Evolutionary conservation across 2,329 filamentous ascomycete species (phyloP).

Genomic region (Amauroascus verrucosus): DNA sequence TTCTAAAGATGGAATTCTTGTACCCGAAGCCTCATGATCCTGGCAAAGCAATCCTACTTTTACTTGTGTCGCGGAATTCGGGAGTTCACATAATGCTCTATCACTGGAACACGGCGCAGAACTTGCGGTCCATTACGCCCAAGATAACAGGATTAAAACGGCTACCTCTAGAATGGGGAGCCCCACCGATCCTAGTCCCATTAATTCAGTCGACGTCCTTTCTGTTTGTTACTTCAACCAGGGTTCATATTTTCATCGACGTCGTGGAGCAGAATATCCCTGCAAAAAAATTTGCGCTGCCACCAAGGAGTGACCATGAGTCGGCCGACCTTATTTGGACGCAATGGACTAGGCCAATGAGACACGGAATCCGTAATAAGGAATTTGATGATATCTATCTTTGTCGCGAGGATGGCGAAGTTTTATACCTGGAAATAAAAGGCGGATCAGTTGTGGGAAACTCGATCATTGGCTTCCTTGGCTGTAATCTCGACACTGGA

Average conservation of each 20-base stretch:
- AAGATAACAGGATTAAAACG: constrained; percentile 22
- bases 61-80: constrained; percentile 44
- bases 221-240: constrained; percentile 53
- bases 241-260: constrained; percentile 42
- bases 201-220: constrained; percentile 62
- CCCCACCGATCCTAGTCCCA: constrained; percentile 63
- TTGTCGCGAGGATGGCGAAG: constrained; percentile 73
- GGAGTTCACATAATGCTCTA: constrained; percentile 42
- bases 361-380: constrained; percentile 52
- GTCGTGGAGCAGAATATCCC: constrained; percentile 24
- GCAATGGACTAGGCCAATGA: constrained; percentile 69
- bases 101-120: constrained; percentile 43
- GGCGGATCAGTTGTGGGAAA: constrained; percentile 44
- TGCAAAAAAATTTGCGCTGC: constrained; percentile 25
- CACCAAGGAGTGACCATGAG: constrained; percentile 22
- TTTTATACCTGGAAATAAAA: constrained; percentile 61
- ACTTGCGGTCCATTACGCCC: constrained; percentile 22
- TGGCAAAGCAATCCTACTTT: constrained; percentile 63
- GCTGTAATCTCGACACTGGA: constrained; percentile 66
- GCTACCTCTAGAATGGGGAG: constrained; percentile 33
- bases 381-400: constrained; percentile 72
- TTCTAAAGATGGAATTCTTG: constrained; percentile 80
- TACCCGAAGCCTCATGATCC: constrained; percentile 57
- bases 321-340: constrained; percentile 56
- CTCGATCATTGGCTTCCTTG: constrained; percentile 54